These are phyloP conservation scores for Puccinia triticina DNA, from an alignment of 1,284 basidiomycete species.

Conservation along the genomic window DNA sequence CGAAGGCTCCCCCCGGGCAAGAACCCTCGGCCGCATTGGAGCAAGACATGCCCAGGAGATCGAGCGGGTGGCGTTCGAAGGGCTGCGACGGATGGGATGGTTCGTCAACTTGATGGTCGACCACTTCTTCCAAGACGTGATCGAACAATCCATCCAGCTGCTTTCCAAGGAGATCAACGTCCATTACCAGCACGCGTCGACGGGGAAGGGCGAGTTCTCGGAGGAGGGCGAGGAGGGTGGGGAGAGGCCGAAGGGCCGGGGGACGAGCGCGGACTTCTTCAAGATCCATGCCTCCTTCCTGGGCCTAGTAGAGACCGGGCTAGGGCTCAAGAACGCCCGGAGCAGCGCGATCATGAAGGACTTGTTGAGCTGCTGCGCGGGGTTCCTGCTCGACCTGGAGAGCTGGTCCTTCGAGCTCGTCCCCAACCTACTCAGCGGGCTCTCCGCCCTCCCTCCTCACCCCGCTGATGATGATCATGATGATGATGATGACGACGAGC, in stretches of 20 bases:
- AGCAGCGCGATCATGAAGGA: background rate
- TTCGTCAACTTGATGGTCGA: slow-evolving; percentile 18
- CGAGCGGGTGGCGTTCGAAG: background rate
- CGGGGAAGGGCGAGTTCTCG: background rate
- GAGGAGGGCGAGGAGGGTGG: background rate
- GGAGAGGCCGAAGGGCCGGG: too few relatives aligned
- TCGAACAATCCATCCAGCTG: background rate
- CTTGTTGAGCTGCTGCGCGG: background rate
- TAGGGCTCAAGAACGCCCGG: background rate
- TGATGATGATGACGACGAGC: background rate
- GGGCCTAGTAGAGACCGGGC: background rate
- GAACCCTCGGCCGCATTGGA: background rate
- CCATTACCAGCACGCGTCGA: background rate
- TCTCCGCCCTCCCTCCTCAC: background rate
- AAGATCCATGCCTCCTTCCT: background rate
- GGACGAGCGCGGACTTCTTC: background rate
- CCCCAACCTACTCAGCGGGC: background rate
- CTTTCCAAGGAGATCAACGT: background rate
- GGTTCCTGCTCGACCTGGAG: background rate
- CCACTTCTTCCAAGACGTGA: slow-evolving; percentile 5
- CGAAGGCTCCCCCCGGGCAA: background rate
- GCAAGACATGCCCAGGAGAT: background rate
- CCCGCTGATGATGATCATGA: background rate
- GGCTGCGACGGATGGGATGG: slow-evolving; percentile 1
- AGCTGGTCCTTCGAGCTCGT: slow-evolving; percentile 8